Evolutionary conservation across 129 eudicot species (phyloP).

Genomic region (Artemisia argyi): DNA sequence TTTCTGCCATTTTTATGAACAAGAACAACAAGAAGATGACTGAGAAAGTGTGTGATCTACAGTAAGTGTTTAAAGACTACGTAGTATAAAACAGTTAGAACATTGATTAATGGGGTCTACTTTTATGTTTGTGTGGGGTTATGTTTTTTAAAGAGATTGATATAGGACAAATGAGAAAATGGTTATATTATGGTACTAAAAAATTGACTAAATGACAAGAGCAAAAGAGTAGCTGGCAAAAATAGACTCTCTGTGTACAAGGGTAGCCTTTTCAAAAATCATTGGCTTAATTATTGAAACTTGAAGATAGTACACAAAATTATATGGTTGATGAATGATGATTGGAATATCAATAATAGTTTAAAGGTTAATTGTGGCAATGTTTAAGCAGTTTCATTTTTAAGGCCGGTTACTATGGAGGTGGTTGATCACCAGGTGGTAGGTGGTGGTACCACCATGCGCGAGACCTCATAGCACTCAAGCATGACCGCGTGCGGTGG

Average conservation of each 20-base stretch:
- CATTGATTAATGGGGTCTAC: conserved; percentile 21
- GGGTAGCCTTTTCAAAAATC: conserved; percentile 9
- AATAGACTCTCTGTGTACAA: neutral
- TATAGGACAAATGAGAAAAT: conserved; percentile 29
- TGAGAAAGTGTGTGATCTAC: neutral
- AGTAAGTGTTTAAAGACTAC: neutral
- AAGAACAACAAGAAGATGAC: neutral
- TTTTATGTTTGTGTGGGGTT: conserved; percentile 14
- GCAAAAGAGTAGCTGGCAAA: conserved; percentile 32
- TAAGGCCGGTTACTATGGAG: too few species aligned
- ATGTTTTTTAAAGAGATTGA: neutral
- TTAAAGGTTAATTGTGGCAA: too few species aligned
- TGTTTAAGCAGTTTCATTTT: too few species aligned
- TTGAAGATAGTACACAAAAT: neutral
- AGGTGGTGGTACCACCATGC: too few species aligned
- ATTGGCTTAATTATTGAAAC: conserved; percentile 9
- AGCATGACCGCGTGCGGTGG: too few species aligned
- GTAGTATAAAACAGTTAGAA: conserved; percentile 6
- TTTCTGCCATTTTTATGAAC: conserved; percentile 20
- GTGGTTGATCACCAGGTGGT: too few species aligned
- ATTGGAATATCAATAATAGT: too few species aligned
- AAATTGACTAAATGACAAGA: conserved; percentile 30
- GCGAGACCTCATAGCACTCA: too few species aligned
- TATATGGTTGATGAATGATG: neutral
- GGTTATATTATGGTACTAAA: conserved; percentile 19